Percentiles rank a stretch among this genome's conserved stretches.
Evolutionary conservation across 2,329 filamentous ascomycete genomes (phyloP).

Genomic region (Magnaporthiopsis rhizophila): DNA sequence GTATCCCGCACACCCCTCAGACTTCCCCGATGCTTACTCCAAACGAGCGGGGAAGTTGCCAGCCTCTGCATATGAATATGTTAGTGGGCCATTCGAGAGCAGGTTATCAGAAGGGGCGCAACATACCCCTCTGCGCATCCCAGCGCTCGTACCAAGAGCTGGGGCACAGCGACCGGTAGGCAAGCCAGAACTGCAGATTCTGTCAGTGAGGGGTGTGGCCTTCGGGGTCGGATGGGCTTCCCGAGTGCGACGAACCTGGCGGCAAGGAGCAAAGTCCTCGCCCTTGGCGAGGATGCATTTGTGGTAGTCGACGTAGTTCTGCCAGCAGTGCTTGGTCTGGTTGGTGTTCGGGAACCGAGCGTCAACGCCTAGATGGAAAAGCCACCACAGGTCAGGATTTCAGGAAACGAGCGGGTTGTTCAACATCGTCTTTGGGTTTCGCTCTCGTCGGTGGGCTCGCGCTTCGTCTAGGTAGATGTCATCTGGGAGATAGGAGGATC

Average conservation of each 20-base stretch:
- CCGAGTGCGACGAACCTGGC: slow-evolving; percentile 67
- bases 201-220: slow-evolving; percentile 18
- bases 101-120: neutral
- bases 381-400: neutral
- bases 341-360: slow-evolving; percentile 98
- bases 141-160: slow-evolving; percentile 89
- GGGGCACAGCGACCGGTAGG: slow-evolving; percentile 96
- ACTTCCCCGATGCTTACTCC: slow-evolving; percentile 36
- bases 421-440: neutral
- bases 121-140: slow-evolving; percentile 93
- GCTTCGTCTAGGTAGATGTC: neutral
- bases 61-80: slow-evolving; percentile 37
- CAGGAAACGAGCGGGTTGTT: neutral
- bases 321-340: slow-evolving; percentile 99
- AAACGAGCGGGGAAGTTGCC: slow-evolving; percentile 62
- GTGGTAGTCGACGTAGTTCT: slow-evolving; percentile 99
- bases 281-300: slow-evolving; percentile 99
- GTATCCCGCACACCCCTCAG: neutral
- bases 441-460: neutral
- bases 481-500: neutral
- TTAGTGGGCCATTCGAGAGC: neutral
- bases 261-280: slow-evolving; percentile 96
- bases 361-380: slow-evolving; percentile 69
- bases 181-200: slow-evolving; percentile 72
- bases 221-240: too few relatives aligned